These are phyloP conservation scores for Kuraishia cidri DNA, from an alignment of 805 yeast genomes.

Conservation along the genomic window DNA sequence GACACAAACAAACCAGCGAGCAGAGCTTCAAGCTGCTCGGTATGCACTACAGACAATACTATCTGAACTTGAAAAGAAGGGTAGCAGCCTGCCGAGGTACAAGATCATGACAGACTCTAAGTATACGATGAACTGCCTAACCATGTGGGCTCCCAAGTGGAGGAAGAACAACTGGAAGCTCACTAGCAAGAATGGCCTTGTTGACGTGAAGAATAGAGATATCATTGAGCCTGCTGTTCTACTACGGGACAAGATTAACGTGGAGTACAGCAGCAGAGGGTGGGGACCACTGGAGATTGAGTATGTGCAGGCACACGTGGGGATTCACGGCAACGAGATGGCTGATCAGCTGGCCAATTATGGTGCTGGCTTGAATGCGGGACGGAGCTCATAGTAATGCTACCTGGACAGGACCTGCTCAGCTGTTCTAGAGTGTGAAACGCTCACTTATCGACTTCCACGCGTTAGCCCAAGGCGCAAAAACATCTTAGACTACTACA, in stretches of 20 bases:
- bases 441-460: too few relatives aligned
- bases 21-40: conserved; percentile 64
- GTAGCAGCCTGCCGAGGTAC: too few relatives aligned
- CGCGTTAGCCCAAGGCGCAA: too few relatives aligned
- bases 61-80: too few relatives aligned
- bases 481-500: too few relatives aligned
- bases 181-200: conserved; percentile 33
- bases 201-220: conserved; percentile 43
- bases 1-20: conserved; percentile 68
- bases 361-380: too few relatives aligned
- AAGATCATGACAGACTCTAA: conserved; percentile 62
- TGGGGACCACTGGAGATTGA: conserved; percentile 32
- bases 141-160: conserved; percentile 55
- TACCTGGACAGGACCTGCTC: too few relatives aligned
- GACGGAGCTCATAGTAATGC: too few relatives aligned
- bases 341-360: conserved; percentile 70
- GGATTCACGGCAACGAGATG: conserved; percentile 58
- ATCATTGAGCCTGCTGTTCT: conserved; percentile 26
- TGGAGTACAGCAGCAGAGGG: conserved; percentile 21
- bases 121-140: conserved; percentile 49
- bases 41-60: conserved; percentile 42
- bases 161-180: conserved; percentile 42
- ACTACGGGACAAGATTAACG: conserved; percentile 23
- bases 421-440: too few relatives aligned
- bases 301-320: conserved; percentile 72